Base-by-base conservation (phyloP, 1,284 basidiomycete species). In the Sanghuangporus baumii region DNA sequence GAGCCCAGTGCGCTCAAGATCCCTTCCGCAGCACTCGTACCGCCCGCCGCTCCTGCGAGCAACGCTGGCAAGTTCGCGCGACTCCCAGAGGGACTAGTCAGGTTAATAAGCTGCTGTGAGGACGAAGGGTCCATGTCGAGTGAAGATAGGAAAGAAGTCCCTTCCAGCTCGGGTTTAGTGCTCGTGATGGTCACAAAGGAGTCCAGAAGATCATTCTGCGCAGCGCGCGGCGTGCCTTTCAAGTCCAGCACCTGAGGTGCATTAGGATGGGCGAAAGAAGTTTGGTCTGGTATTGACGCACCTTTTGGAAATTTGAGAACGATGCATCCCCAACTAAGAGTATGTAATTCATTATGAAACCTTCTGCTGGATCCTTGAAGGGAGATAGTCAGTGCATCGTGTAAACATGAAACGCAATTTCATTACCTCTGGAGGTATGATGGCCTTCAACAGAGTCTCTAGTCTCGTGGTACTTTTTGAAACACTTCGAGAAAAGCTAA, bases 271-370 rank as follows among this genome's bases (percentile, higher is more conserved):
- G 55, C 23, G n/a, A 26, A 14, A 47, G 43, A 16, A 9, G 3
- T 36, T 11, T 51, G 60, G 46, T 46, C 12, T 56, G 16, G 23
- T 51, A 14, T 54, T 7, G 16, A 5, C 76, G 4, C 43, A 92
- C 93, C 84, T 99, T 99, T 80, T 99, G 97, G 78, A 98, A 98
- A 74, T 98, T 97, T 31, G 89, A 90, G 74, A 95, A 95, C 0
- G 93, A 94, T 14, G 89, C 87, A 75, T 97, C 95, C 23, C 93
- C 93, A 65, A 98, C 91, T 60, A 96, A 81, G 26, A 97, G 81
- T 11, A 93, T 94, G 71, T 98, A 97, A 71, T 96, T 96, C 62
- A 95, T 81, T 62, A 98, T 93, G 71, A 98, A 98, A 3, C 91
- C 93, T 73, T 95, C 91, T 0, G 90, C 78, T n/a, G 94, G 93